Conservation (phyloP, 495 filamentous ascomycete species). For the Penicillium coffeae region DNA sequence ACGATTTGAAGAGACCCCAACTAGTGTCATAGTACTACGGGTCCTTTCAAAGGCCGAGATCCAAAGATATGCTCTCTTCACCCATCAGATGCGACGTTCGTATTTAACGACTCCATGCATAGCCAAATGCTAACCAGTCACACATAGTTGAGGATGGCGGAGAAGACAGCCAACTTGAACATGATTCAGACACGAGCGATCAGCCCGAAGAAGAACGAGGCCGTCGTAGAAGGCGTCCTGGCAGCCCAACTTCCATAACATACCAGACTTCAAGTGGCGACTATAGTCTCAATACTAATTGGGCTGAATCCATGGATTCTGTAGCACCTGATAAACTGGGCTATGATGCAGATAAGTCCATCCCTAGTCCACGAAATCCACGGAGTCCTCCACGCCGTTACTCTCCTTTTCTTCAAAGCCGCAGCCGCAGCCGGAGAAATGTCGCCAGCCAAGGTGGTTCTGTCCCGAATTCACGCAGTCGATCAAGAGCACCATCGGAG, state of each 20-base stretch:
- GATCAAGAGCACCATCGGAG: neutral
- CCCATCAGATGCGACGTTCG: neutral
- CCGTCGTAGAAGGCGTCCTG: neutral
- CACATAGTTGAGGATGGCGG: neutral
- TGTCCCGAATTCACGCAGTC: neutral
- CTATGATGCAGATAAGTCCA: no score
- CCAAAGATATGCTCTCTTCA: slow-evolving; percentile 1
- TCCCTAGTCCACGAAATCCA: no score
- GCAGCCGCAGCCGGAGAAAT: neutral
- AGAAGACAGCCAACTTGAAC: no score
- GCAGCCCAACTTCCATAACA: neutral
- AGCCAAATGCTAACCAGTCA: neutral
- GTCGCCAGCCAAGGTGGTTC: neutral
- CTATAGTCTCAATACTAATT: neutral
- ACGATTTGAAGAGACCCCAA: neutral
- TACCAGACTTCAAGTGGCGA: neutral
- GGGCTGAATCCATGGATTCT: neutral
- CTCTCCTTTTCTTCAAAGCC: neutral
- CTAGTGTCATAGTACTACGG: slow-evolving; percentile 4
- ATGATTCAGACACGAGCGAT: no score
- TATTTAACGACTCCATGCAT: neutral
- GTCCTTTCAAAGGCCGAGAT: slow-evolving; percentile 4
- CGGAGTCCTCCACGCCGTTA: no score
- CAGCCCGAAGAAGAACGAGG: neutral
- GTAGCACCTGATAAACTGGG: no score